Base-by-base conservation (phyloP, 2,329 filamentous ascomycete genomes). In the Niveomyces coronatus region DNA sequence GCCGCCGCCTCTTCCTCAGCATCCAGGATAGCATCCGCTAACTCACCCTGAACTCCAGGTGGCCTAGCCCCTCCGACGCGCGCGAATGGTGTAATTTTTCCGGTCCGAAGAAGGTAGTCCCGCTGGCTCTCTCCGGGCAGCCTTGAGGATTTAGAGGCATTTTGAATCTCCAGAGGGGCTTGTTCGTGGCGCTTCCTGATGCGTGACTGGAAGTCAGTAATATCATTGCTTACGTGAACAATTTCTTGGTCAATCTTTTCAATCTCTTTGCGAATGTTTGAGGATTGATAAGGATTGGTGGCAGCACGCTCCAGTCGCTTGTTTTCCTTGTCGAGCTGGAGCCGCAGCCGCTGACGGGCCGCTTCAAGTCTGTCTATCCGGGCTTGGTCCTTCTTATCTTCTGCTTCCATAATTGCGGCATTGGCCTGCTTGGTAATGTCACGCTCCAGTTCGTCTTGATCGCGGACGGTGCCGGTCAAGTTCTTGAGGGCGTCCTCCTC, bases 61-160 rank as follows among this genome's bases (percentile, higher is more conserved):
- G 68, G 68, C 2, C 78, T 64, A n/a, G 74, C 69, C 11, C 75
- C 70, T 18, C 77, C 77, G 49, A 94, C 74, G 45, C 81, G 84
- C 7, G 87, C 84, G 53, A 98, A 98, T 0, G 91, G 91, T 0
- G 91, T 98, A 48, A 98, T 96, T 62, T 96, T 96, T 44, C 91
- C 91, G 0, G 89, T 98, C 19, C 91, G 79, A 34, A 98, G 91
- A 32, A 98, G 72, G 55, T 84, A 98, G 32, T 94, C 88, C 35
- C 88, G 76, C 44, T 85, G 79, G 17, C 75, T 86, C 63, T 96
- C 91, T 43, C 84, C 84, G 2, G 84, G 78, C 40, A 89, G 61
- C 38, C 75, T 76, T 42, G 71, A 69, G 37, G 71, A 76, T 19
- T 70, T 71, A 11, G 55, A 52, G 22, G 64, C 59, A 15, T 60